Evolutionary conservation across 768 basidiomycete species (phyloP), one percentile per base, ranked within the genome.

Genomic region (Porpolomopsis calyptriformis): DNA sequence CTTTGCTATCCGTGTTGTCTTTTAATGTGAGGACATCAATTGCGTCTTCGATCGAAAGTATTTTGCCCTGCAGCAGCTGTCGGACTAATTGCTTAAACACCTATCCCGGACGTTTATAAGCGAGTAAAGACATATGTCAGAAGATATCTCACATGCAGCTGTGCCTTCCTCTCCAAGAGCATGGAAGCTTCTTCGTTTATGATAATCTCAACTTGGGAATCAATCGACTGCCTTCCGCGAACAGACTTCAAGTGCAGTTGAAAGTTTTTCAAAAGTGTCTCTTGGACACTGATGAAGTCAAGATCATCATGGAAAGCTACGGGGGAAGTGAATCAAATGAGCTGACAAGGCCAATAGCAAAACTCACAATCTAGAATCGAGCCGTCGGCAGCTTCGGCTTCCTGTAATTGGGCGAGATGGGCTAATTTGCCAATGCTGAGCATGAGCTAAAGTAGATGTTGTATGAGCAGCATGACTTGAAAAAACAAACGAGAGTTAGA

Each of bases 371-470:
- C 80, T 11, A 85, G 64, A 46, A 66, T 65, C 25, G 56, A 57
- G 45, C 79, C 76, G 34, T 84, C 77, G 12, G 64, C 47, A 1
- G 64, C 62, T 26, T 68, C 65, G 1, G 63, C 63, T 53, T 81
- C 82, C 49, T 86, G 85, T 23, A 91, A 65, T 47, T 88, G 79
- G 1, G 85, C 85, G 11, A 96, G 68, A 55, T 87, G 78, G 0
- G 83, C 69, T 9, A 98, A 74, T 61, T 97, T 97, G 18, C 88
- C 88, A 22, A 97, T 77, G 56, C 90, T 92, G 46, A 93, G 75
- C 76, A 89, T 82, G 38, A 97, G 69, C 93, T 98, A 55, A 41
- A 27, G 37, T 14, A 42, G 25, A 46, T 31, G 34, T 54, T 14
- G 56, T 47, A n/a, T n/a, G n/a, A n/a, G n/a, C n/a, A n/a, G n/a